Evolutionary conservation across 1,284 basidiomycete species (phyloP).

Genomic region (Sporisorium scitamineum): DNA sequence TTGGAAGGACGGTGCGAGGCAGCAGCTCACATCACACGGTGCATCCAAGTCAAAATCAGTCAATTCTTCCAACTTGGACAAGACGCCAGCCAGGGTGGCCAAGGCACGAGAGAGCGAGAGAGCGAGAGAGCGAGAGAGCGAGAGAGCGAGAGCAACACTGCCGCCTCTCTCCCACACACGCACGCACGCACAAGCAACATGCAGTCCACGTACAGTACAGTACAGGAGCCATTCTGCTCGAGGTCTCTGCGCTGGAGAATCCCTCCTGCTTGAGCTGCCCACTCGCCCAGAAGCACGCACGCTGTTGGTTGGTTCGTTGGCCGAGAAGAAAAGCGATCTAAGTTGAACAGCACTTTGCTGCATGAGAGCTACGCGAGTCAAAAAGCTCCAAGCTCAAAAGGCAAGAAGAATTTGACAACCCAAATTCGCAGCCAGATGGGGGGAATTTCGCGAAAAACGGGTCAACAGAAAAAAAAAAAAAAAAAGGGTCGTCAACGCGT

Average conservation of each 20-base stretch:
- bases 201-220: too few relatives aligned
- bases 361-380: constrained; percentile 1
- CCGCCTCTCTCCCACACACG: constrained; percentile 1
- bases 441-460: neutral
- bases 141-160: neutral
- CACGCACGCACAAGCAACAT: constrained; percentile 6
- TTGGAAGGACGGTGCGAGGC: neutral
- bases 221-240: too few relatives aligned
- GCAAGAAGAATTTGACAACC: neutral
- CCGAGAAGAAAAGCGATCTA: neutral
- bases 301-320: neutral
- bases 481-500: neutral
- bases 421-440: neutral
- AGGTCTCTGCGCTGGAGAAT: neutral
- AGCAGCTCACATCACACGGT: neutral
- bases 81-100: constrained; percentile 4
- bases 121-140: neutral
- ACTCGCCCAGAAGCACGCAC: neutral
- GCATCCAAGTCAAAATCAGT: neutral
- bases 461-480: neutral
- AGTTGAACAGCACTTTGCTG: neutral
- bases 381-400: neutral
- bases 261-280: neutral
- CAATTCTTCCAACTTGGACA: neutral
- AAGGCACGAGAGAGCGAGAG: neutral